Evolutionary conservation across 208 protist genomes (phyloP).

Genomic region (Angomonas deanei): DNA sequence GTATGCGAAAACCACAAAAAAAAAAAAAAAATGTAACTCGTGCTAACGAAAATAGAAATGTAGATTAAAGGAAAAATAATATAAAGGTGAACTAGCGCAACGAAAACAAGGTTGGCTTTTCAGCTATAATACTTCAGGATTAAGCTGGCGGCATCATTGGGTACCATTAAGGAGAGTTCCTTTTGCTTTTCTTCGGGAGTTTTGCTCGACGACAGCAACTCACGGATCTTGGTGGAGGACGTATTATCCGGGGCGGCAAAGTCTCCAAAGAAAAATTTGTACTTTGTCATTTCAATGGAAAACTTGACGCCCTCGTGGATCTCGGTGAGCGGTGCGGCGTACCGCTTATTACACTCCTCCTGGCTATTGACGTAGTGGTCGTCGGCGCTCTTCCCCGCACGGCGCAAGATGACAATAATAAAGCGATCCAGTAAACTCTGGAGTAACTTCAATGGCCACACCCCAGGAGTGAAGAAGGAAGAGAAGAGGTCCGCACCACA

Average conservation of each 20-base stretch:
- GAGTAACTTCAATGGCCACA: conserved; percentile 60
- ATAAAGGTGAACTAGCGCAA: not conserved
- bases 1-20: not conserved
- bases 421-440: conserved; percentile 50
- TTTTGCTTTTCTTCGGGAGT: not conserved
- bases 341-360: not conserved
- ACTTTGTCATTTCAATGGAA: conserved; percentile 36
- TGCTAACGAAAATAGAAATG: not conserved
- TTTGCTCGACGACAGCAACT: conserved; percentile 10
- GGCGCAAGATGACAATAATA: not conserved
- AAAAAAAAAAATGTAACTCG: not conserved
- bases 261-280: conserved; percentile 35
- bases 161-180: conserved; percentile 19
- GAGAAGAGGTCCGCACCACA: conserved; percentile 77
- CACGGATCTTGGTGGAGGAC: conserved; percentile 52
- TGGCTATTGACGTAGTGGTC: not conserved
- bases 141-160: conserved; percentile 2
- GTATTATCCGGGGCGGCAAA: conserved; percentile 32
- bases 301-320: conserved; percentile 7
- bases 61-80: not conserved
- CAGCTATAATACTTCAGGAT: conserved; percentile 13
- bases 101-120: not conserved
- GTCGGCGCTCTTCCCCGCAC: conserved; percentile 9
- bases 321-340: not conserved
- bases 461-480: conserved; percentile 59